phyloP scores from a whole-genome alignment of 2,329 filamentous ascomycete genomes.

The Pseudogymnoascus sp. region DNA sequence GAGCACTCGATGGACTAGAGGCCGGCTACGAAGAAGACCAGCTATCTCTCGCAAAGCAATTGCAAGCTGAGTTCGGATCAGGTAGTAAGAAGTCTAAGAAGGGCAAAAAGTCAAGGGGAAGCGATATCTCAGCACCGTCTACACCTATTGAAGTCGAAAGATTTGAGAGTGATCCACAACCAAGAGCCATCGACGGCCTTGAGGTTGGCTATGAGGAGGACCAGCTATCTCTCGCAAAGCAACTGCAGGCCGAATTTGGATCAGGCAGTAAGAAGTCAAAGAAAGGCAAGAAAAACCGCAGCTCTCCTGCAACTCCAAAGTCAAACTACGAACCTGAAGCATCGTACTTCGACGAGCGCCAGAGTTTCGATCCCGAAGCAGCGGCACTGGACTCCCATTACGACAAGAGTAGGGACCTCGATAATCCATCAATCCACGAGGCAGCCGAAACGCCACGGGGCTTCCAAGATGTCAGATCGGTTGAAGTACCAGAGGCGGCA shows the following conservation, averaged over 20 bases:
- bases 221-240: not conserved
- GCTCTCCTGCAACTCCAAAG: slow-evolving; percentile 6
- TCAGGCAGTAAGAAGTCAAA: slow-evolving; percentile 34
- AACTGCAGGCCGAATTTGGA: not conserved
- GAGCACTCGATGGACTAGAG: slow-evolving; percentile 8
- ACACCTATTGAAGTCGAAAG: not conserved
- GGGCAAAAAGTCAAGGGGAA: not conserved
- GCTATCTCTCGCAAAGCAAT: slow-evolving; percentile 21
- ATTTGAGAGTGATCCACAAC: not conserved
- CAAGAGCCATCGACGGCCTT: slow-evolving; percentile 13
- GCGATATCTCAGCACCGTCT: not conserved
- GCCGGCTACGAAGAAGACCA: slow-evolving; percentile 22
- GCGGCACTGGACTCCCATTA: not conserved
- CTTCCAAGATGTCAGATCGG: not conserved
- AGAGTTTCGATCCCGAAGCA: not conserved
- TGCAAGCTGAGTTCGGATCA: slow-evolving; percentile 14
- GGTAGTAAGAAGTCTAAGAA: slow-evolving; percentile 28
- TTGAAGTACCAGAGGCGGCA: not conserved
- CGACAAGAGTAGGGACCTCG: not conserved
- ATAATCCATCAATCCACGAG: not conserved
- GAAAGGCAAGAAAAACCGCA: slow-evolving; percentile 17
- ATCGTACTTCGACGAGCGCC: not conserved
- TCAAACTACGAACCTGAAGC: not conserved
- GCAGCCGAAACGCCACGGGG: not conserved
- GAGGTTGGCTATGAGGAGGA: slow-evolving; percentile 12